Percentiles rank a stretch among this genome's conserved stretches.
These are phyloP conservation scores for Salix caprea DNA, from an alignment of 345 rosid species.

Conservation along the genomic window DNA sequence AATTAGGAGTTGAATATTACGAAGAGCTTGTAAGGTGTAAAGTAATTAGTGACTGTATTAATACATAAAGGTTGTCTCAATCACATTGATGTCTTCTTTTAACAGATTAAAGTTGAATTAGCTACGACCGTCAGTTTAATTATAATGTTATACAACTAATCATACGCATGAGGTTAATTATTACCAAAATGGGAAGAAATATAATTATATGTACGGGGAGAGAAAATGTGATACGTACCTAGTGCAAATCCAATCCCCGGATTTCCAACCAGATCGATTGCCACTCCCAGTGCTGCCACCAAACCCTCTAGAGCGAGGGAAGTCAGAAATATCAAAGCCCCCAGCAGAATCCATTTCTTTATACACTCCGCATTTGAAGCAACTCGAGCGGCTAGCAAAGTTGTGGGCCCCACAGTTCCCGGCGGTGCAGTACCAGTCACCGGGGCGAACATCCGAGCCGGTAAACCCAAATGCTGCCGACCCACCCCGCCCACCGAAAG, in stretches of 20 bases:
- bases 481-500: constrained; percentile 49
- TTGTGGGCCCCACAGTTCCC: constrained; percentile 92
- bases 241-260: constrained; percentile 90
- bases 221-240: constrained; percentile 36
- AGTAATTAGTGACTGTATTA: not conserved
- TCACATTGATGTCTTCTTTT: not conserved
- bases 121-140: too few species aligned
- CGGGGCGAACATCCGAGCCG: constrained; percentile 89
- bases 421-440: constrained; percentile 90
- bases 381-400: constrained; percentile 85
- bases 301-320: constrained; percentile 37
- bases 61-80: not conserved
- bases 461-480: constrained; percentile 58
- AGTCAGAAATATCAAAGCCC: constrained; percentile 34
- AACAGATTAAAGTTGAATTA: not conserved
- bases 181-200: too few species aligned
- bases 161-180: too few species aligned
- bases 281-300: constrained; percentile 25
- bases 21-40: not conserved
- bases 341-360: constrained; percentile 48
- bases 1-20: not conserved
- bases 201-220: not conserved
- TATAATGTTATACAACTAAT: too few species aligned
- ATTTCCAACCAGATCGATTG: constrained; percentile 76
- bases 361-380: constrained; percentile 89